phyloP scores from a whole-genome alignment of 352 stramenopile genomes.

The Pythium grandisporangium region DNA sequence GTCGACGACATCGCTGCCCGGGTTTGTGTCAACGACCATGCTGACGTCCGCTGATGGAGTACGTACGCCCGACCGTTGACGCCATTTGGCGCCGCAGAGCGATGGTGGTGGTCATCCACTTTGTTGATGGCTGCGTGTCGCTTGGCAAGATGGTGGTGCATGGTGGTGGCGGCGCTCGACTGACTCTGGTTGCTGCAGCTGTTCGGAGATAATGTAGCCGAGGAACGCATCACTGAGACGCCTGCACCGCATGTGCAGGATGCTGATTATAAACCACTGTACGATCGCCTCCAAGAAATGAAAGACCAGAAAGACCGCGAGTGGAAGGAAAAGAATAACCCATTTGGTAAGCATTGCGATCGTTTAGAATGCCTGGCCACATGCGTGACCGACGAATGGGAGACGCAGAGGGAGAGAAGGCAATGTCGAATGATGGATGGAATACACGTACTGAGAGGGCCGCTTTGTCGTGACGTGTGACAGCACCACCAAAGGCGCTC shows the following conservation, averaged over 20 bases:
- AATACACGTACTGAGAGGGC: no score
- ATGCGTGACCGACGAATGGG: no score
- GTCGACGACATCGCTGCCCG: slow-evolving; percentile 12
- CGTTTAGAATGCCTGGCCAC: no score
- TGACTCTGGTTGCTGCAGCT: no score
- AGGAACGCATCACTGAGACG: slow-evolving; percentile 66
- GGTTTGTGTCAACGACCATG: slow-evolving; percentile 79
- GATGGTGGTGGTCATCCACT: no score
- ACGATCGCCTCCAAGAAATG: slow-evolving; percentile 72
- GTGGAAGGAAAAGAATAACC: slow-evolving; percentile 88
- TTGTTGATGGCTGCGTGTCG: neutral
- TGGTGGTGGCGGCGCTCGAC: no score
- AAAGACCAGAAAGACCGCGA: slow-evolving; percentile 74
- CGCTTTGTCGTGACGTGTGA: neutral
- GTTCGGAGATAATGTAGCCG: slow-evolving; percentile 82
- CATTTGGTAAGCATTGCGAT: slow-evolving; percentile 41
- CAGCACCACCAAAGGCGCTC: slow-evolving; percentile 76
- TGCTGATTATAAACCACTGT: slow-evolving; percentile 60
- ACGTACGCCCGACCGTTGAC: no score
- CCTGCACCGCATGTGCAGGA: slow-evolving; percentile 32
- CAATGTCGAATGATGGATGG: no score
- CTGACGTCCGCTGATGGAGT: slow-evolving; percentile 81
- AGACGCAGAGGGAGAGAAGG: no score
- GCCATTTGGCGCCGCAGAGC: no score
- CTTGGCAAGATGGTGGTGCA: neutral